Percentiles rank a stretch among this genome's conserved stretches.
Evolutionary conservation across 1,139 yeast species (phyloP).

Genomic region (Scheffersomyces stambukii): DNA sequence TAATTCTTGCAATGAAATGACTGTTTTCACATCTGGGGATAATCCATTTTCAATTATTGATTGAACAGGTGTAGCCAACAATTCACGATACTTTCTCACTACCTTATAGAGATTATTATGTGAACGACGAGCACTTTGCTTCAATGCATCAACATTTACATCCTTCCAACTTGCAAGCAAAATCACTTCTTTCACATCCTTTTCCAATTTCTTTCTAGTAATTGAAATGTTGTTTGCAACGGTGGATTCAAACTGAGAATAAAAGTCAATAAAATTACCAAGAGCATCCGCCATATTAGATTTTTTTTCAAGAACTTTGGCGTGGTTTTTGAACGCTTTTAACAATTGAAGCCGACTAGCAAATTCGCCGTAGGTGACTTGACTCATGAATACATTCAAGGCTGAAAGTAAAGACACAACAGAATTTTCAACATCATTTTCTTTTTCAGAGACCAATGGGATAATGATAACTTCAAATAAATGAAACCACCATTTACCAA

Average conservation of each 20-base stretch:
- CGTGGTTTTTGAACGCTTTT: conserved; percentile 58
- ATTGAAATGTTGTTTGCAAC: conserved; percentile 43
- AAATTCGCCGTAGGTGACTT: conserved; percentile 75
- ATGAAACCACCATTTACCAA: conserved; percentile 91
- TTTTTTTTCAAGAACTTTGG: conserved; percentile 16
- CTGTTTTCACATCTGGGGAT: conserved; percentile 13
- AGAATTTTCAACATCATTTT: conserved; percentile 17
- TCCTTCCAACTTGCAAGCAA: conserved; percentile 96
- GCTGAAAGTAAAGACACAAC: conserved; percentile 55
- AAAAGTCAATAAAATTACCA: conserved; percentile 59
- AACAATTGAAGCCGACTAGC: conserved; percentile 53
- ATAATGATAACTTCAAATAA: conserved; percentile 71
- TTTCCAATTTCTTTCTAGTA: conserved; percentile 57
- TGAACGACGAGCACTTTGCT: conserved; percentile 87
- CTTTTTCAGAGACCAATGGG: conserved; percentile 28
- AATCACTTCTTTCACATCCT: conserved; percentile 80
- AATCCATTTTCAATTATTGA: conserved; percentile 64
- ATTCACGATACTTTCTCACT: conserved; percentile 73
- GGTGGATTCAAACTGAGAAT: conserved; percentile 55
- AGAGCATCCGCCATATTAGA: conserved; percentile 39
- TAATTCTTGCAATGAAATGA: conserved; percentile 7
- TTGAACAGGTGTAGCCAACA: conserved; percentile 52
- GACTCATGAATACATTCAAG: conserved; percentile 70
- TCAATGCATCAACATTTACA: conserved; percentile 87
- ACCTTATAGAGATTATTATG: conserved; percentile 81